Evolutionary conservation across 345 rosid species (phyloP), one percentile per base, ranked within the genome.

Genomic region (Eucalyptus polyanthemos): DNA sequence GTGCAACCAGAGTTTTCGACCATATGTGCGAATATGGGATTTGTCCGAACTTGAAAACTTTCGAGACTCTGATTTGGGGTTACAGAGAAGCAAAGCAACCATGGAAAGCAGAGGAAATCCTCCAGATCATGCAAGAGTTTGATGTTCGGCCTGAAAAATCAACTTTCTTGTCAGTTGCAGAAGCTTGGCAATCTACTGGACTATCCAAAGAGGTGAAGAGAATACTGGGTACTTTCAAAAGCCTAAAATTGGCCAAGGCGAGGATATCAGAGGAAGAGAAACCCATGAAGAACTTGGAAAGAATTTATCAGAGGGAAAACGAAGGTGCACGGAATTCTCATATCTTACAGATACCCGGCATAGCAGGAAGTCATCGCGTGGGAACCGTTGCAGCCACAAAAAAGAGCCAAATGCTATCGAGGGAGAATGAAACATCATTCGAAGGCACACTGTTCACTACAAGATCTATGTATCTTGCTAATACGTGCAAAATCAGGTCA

Each of bases 1-100:
- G 88, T 37, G 99, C 99, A 37, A 90, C 92, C 90, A 93, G 90
- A 69, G 89, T 95, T 49, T 95, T 93, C 42, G 88, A 94, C 91
- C 94, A 91, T 88, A 97, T 97, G 99, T 88, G 94, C 86, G 92
- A 94, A 88, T 88, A 86, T 6, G 94, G 96, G 31, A 69, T 97
- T 62, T 92, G 93, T 62, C 97, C 99, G 11, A 97, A 95, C 92
- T 91, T 94, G 93, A 95, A 96, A 86, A 95, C 99, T 76, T 97
- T 93, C 25, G 97, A 97, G 93, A 97, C 99, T 65, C 91, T 97
- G 60, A 95, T 97, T 87, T 96, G 98, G 98, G 99, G 98, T 58
- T 97, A 88, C 87, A 97, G 97, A 87, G 99, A 97, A 92, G 97
- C 95, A 8, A 97, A 93, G 80, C 98, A 94, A 91, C 99, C 99